A percentile compares a stretch with the other conserved stretches of the same genome.
Evolutionary conservation across 805 yeast genomes (phyloP).

Genomic region (Hanseniaspora lindneri): DNA sequence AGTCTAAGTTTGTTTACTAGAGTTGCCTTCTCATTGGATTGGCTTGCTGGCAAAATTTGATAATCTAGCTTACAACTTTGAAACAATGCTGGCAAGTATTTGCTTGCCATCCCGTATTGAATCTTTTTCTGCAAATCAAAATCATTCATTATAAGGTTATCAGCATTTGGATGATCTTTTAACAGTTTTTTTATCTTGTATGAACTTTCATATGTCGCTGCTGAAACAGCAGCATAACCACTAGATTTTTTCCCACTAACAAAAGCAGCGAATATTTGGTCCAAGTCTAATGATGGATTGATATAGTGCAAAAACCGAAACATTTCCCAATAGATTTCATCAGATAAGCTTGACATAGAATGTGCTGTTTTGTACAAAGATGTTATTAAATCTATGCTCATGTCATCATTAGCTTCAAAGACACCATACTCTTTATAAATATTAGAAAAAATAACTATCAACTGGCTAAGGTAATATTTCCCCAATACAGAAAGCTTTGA

Average conservation of each 20-base stretch:
- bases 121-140: not conserved
- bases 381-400: not conserved
- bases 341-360: not conserved
- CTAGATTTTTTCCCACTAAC: not conserved
- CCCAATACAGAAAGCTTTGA: not conserved
- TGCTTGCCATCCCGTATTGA: not conserved
- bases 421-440: conserved; percentile 11
- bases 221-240: not conserved
- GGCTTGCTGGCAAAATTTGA: not conserved
- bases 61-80: conserved; percentile 2
- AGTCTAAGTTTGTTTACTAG: not conserved
- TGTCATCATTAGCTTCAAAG: not conserved
- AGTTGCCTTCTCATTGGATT: not conserved
- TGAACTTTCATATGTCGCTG: not conserved
- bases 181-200: not conserved
- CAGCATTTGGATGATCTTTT: not conserved
- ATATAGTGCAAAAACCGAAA: not conserved
- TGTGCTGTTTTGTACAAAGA: conserved; percentile 5
- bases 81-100: not conserved
- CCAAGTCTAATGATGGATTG: not conserved
- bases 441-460: conserved; percentile 2
- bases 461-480: not conserved
- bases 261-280: not conserved
- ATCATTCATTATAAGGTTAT: conserved; percentile 1
- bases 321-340: conserved; percentile 5